Percentiles rank a stretch among this genome's conserved stretches.
phyloP scores from a whole-genome alignment of 2,329 filamentous ascomycete genomes.

The Claviceps sp. region DNA sequence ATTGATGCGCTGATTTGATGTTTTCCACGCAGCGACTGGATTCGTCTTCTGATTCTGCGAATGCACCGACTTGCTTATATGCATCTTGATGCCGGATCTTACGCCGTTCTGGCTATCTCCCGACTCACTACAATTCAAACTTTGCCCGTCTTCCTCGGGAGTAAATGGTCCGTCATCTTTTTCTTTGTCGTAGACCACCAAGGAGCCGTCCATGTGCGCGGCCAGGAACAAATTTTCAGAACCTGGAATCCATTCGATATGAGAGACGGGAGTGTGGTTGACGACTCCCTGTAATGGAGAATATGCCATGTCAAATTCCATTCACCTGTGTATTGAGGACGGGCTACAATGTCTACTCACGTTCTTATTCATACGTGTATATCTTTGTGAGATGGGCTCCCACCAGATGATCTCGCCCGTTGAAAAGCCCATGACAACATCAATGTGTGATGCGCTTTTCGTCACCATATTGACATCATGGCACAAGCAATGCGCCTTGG shows the following conservation, averaged over 20 bases:
- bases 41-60: conserved; percentile 91
- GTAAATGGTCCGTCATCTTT: conserved; percentile 77
- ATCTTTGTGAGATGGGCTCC: conserved; percentile 91
- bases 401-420: conserved; percentile 98
- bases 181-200: conserved; percentile 95
- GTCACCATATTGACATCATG: conserved; percentile 83
- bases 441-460: conserved; percentile 67
- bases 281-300: conserved; percentile 54
- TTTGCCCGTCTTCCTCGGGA: conserved; percentile 49
- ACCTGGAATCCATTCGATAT: conserved; percentile 86
- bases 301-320: conserved; percentile 1
- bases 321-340: background rate
- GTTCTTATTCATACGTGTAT: conserved; percentile 93
- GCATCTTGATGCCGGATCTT: conserved; percentile 36
- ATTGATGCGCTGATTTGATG: conserved; percentile 83
- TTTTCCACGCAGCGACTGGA: conserved; percentile 82
- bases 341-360: conserved; percentile 26
- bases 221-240: conserved; percentile 90
- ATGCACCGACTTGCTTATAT: conserved; percentile 80
- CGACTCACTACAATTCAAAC: conserved; percentile 50
- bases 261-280: conserved; percentile 70
- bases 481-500: conserved; percentile 86
- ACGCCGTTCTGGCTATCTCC: conserved; percentile 21
- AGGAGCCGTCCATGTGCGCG: conserved; percentile 77
- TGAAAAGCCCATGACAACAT: conserved; percentile 90